Percentiles rank a stretch among this genome's conserved stretches.
phyloP scores from a whole-genome alignment of 2,329 filamentous ascomycete species.

The Penicillium rolfsii region DNA sequence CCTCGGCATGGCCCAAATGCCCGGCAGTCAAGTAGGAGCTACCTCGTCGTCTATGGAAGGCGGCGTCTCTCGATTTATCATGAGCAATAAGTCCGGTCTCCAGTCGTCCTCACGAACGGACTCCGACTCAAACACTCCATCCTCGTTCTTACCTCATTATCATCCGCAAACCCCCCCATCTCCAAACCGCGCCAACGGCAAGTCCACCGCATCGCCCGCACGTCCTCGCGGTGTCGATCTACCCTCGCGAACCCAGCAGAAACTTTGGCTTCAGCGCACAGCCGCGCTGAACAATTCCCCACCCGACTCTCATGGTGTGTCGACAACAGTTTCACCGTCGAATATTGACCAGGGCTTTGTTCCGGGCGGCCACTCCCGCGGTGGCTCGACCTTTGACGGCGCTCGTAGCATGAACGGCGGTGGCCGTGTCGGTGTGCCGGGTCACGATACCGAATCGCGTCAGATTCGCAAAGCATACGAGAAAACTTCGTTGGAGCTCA shows the following conservation, averaged over 20 bases:
- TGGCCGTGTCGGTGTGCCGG: constrained; percentile 31
- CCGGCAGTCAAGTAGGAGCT: constrained; percentile 39
- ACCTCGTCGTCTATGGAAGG: constrained; percentile 54
- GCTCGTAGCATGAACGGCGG: constrained; percentile 36
- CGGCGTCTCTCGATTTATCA: constrained; percentile 51
- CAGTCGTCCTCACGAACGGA: constrained; percentile 43
- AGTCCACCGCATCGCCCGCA: constrained; percentile 39
- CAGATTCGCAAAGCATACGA: constrained; percentile 51
- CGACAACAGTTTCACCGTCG: constrained; percentile 38
- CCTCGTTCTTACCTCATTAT: constrained; percentile 53
- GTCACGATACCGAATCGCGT: constrained; percentile 43
- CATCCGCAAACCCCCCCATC: constrained; percentile 52
- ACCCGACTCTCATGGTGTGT: constrained; percentile 43
- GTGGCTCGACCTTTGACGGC: constrained; percentile 37
- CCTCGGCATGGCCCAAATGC: constrained; percentile 31
- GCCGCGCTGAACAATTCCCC: constrained; percentile 50
- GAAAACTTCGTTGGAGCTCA: constrained; percentile 47
- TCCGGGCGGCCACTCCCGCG: constrained; percentile 35
- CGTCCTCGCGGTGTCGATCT: constrained; percentile 43
- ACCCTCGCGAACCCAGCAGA: constrained; percentile 53
- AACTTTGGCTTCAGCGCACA: constrained; percentile 53
- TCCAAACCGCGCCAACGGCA: constrained; percentile 35
- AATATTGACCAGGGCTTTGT: constrained; percentile 42
- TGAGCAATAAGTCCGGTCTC: constrained; percentile 36
- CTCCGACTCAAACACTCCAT: constrained; percentile 51